Percentiles rank a stretch among this genome's conserved stretches.
phyloP scores from a whole-genome alignment of 2,329 filamentous ascomycete genomes.

The Diaporthe nobilis region DNA sequence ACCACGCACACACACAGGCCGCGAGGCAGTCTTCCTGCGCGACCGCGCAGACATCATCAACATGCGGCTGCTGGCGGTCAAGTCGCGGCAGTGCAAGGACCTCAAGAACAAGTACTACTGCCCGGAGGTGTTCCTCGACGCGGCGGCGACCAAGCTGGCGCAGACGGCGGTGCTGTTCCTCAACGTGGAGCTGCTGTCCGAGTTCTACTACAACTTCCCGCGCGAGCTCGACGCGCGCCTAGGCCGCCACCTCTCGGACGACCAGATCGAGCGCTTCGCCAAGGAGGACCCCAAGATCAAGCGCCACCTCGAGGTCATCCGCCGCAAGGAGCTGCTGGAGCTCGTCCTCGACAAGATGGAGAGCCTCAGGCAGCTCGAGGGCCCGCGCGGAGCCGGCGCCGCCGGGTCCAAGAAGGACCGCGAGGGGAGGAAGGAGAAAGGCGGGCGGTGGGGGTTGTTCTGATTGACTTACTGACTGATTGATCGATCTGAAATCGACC shows the following conservation, averaged over 20 bases:
- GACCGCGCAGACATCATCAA: constrained; percentile 92
- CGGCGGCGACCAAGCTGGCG: constrained; percentile 94
- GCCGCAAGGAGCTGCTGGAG: constrained; percentile 92
- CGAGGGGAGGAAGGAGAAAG: constrained; percentile 48
- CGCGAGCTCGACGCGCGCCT: constrained; percentile 90
- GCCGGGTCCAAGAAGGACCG: constrained; percentile 49
- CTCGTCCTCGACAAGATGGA: constrained; percentile 97
- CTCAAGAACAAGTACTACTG: constrained; percentile 96
- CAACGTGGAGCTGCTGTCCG: constrained; percentile 94
- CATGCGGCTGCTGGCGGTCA: constrained; percentile 89
- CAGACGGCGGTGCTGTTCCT: constrained; percentile 96
- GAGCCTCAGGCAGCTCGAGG: constrained; percentile 86
- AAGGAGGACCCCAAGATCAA: constrained; percentile 93
- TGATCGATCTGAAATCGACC: background rate
- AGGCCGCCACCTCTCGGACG: constrained; percentile 82
- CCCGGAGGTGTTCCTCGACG: constrained; percentile 97
- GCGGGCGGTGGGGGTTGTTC: constrained; percentile 41
- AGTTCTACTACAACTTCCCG: constrained; percentile 98
- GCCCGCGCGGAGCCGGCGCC: constrained; percentile 70
- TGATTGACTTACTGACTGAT: background rate
- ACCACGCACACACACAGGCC: constrained; percentile 67
- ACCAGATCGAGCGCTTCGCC: constrained; percentile 90
- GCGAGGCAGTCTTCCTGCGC: constrained; percentile 93
- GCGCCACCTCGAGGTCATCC: constrained; percentile 91
- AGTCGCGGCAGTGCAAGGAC: constrained; percentile 88